phyloP scores from a whole-genome alignment of 805 yeast genomes.

The Maudiozyma saulgeensis region DNA sequence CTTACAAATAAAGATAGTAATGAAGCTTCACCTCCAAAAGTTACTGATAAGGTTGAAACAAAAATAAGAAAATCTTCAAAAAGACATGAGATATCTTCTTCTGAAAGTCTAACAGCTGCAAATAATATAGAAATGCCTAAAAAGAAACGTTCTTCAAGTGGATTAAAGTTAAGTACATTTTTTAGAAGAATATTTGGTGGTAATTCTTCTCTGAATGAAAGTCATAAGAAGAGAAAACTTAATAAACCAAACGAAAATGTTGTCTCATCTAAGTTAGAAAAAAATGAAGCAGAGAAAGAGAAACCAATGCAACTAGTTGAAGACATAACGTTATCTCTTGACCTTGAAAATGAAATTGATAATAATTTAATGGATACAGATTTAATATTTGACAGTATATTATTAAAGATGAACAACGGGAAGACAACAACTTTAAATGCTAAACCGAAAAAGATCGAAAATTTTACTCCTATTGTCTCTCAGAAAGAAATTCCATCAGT shows the following conservation, averaged over 20 bases:
- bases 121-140: not conserved
- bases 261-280: not conserved
- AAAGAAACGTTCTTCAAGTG: not conserved
- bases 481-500: not conserved
- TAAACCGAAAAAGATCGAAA: not conserved
- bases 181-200: constrained; percentile 3
- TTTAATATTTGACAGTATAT: constrained; percentile 21
- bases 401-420: constrained; percentile 15
- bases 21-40: no score
- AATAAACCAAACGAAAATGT: not conserved
- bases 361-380: constrained; percentile 23
- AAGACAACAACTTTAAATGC: not conserved
- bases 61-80: not conserved
- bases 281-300: not conserved
- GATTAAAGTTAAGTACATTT: not conserved
- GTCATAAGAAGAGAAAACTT: not conserved
- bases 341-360: constrained; percentile 5
- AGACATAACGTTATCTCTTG: not conserved
- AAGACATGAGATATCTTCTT: not conserved
- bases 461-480: not conserved
- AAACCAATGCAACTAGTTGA: not conserved
- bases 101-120: not conserved
- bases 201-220: not conserved
- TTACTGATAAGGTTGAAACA: not conserved
- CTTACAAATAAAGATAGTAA: no score